Evolutionary conservation across 352 stramenopile species (phyloP).

Genomic region (Phytophthora hibernalis): DNA sequence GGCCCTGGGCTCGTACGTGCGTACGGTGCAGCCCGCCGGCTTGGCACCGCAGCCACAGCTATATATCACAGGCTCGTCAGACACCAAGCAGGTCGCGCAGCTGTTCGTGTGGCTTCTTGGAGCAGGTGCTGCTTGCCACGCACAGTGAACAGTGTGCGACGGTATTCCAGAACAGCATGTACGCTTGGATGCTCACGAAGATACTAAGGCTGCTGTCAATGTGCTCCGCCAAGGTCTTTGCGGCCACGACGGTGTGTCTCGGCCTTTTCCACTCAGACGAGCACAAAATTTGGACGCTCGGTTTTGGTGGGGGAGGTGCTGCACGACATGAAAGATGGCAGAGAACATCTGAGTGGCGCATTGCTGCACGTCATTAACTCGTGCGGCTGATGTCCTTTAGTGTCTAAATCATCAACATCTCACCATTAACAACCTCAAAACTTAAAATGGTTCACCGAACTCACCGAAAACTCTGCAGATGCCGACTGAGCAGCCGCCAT

Average conservation of each 20-base stretch:
- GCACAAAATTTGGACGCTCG: constrained; percentile 26
- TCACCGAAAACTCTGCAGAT: constrained; percentile 45
- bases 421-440: neutral
- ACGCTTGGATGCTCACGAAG: constrained; percentile 65
- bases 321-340: constrained; percentile 54
- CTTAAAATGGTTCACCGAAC: neutral
- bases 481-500: constrained; percentile 33
- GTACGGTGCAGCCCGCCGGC: too few species aligned
- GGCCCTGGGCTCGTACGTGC: too few species aligned
- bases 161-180: constrained; percentile 61
- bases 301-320: constrained; percentile 68
- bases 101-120: constrained; percentile 76
- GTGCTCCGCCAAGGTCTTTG: constrained; percentile 75
- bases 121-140: constrained; percentile 56
- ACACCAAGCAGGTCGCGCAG: constrained; percentile 46
- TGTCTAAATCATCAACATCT: too few species aligned
- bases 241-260: constrained; percentile 63
- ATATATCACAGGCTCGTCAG: too few species aligned
- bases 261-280: constrained; percentile 67
- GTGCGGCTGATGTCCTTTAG: too few species aligned
- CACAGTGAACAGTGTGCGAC: constrained; percentile 45
- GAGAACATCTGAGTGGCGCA: constrained; percentile 67
- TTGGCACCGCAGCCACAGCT: too few species aligned
- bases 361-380: constrained; percentile 85
- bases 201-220: constrained; percentile 61